Evolutionary conservation across 805 yeast genomes (phyloP), one percentile per base, ranked within the genome.

Genomic region (Metschnikowia santaceciliae): DNA sequence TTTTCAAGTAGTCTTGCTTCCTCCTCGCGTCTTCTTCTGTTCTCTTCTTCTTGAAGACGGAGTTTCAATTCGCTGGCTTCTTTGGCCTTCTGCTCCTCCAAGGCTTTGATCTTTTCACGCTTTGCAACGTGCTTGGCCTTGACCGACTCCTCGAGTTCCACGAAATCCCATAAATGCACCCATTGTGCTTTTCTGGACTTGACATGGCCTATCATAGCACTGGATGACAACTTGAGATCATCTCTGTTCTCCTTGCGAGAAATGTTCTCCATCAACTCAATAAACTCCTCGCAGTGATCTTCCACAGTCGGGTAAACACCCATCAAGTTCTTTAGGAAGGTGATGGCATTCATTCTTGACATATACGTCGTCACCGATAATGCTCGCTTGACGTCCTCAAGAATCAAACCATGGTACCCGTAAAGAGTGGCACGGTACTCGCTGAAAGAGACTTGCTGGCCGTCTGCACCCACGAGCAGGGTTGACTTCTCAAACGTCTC

Each of bases 281-380:
- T 65, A 1, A 90, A 61, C 6, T 61, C 51, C 49, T 79, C 81
- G 33, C 90, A 84, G 50, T 88, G 91, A 30, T 78, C 82, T 47
- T 82, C 83, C 13, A 88, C 78, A 10, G 76, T 70, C 0, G 97
- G 96, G 62, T 81, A 90, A 14, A 78, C 75, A 2, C 77, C 76
- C 17, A 84, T 68, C 41, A 85, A 67, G 56, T 82, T 82, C 62
- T 85, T 88, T 71, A 90, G 71, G 58, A 89, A 81, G 1, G 88
- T 85, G 52, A 90, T 87, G 3, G 89, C 80, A 66, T 90, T 91
- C 49, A 90, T 80, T 47, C 94, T 77, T 2, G 87, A 83, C 81
- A 88, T 86, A 64, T 90, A 91, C 49, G 85, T 86, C 3, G 70
- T 64, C 6, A 79, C 76, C 17, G 64, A 60, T 41, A 86, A 67